Percentiles rank a stretch among this genome's conserved stretches.
Conservation (phyloP, 2,329 filamentous ascomycete species). For the Fusarium sororula region DNA sequence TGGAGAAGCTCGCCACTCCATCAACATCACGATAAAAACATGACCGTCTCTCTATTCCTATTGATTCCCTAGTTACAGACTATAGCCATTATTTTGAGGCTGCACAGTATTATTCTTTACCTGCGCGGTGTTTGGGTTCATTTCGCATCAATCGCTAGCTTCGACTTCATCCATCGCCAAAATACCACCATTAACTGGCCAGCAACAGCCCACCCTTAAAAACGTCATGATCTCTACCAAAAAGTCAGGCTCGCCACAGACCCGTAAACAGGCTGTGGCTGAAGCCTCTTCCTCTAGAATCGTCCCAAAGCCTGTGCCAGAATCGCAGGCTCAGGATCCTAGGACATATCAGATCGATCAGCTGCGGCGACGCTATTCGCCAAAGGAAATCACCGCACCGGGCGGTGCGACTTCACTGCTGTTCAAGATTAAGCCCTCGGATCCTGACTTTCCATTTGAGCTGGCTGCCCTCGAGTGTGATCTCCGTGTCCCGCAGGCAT, state of each 20-base stretch:
- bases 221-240: slow-evolving; percentile 52
- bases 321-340: slow-evolving; percentile 71
- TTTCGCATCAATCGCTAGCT: not conserved
- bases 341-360: slow-evolving; percentile 80
- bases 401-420: slow-evolving; percentile 65
- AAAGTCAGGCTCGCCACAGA: slow-evolving; percentile 42
- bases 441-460: slow-evolving; percentile 86
- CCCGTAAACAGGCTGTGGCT: slow-evolving; percentile 57
- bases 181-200: slow-evolving; percentile 3
- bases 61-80: not conserved
- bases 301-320: slow-evolving; percentile 72
- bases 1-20: slow-evolving; percentile 32
- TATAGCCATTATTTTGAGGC: not conserved
- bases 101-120: not conserved
- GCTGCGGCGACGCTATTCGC: slow-evolving; percentile 71
- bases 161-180: not conserved
- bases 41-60: not conserved
- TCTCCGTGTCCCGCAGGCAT: slow-evolving; percentile 70
- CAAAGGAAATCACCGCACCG: slow-evolving; percentile 53
- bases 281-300: slow-evolving; percentile 58
- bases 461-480: slow-evolving; percentile 74
- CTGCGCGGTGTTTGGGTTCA: slow-evolving; percentile 17
- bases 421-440: slow-evolving; percentile 76
- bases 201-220: slow-evolving; percentile 1
- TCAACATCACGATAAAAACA: slow-evolving; percentile 30